A percentile compares a stretch with the other conserved stretches of the same genome.
phyloP scores from a whole-genome alignment of 2,329 filamentous ascomycete genomes.

The Ploettnerulaceae sp. region DNA sequence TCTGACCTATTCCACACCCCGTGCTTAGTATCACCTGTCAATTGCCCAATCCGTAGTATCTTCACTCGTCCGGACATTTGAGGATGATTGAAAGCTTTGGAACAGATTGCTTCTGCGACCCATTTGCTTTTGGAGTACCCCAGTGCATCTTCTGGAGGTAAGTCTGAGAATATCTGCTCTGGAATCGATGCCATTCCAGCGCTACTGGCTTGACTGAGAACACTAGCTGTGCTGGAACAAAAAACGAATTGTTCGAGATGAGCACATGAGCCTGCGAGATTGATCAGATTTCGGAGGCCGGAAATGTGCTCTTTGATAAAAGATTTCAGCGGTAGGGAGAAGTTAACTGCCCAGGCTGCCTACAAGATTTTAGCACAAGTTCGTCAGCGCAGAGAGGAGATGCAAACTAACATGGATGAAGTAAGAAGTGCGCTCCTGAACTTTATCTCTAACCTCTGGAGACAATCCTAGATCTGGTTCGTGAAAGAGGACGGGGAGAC shows the following conservation, averaged over 20 bases:
- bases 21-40: constrained; percentile 40
- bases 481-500: constrained; percentile 45
- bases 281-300: constrained; percentile 45
- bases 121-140: constrained; percentile 55
- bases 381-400: neutral
- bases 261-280: constrained; percentile 36
- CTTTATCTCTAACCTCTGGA: constrained; percentile 36
- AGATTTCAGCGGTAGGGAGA: constrained; percentile 49
- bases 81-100: constrained; percentile 32
- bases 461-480: constrained; percentile 45
- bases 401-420: constrained; percentile 49
- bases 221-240: constrained; percentile 48
- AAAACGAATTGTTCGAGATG: constrained; percentile 39
- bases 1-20: constrained; percentile 46
- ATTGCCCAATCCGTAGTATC: constrained; percentile 36
- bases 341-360: constrained; percentile 60
- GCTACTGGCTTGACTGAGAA: constrained; percentile 27
- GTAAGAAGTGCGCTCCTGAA: constrained; percentile 42
- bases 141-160: constrained; percentile 41
- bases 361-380: constrained; percentile 3
- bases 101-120: constrained; percentile 52
- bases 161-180: constrained; percentile 40
- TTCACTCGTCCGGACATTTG: constrained; percentile 15
- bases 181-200: constrained; percentile 32
- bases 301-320: constrained; percentile 49